A percentile compares a stretch with the other conserved stretches of the same genome.
Evolutionary conservation across 768 basidiomycete species (phyloP).

Genomic region (Infundibulicybe gibba): DNA sequence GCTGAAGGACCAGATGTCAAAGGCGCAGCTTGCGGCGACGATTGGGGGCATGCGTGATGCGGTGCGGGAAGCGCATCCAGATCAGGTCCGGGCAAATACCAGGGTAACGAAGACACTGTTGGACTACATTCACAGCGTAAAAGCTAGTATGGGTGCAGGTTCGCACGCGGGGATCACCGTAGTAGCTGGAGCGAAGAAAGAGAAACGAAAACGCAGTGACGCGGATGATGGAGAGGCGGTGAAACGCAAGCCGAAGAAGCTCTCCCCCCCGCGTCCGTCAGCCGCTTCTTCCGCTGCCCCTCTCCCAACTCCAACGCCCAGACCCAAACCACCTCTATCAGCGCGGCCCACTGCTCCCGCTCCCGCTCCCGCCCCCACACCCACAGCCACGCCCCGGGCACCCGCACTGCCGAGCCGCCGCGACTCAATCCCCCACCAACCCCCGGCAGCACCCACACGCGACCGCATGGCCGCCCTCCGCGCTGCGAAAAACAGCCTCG

Average conservation of each 20-base stretch:
- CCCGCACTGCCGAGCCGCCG: too few relatives aligned
- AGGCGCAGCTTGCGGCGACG: constrained; percentile 36
- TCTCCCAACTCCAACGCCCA: neutral
- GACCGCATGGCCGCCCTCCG: constrained; percentile 21
- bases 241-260: too few relatives aligned
- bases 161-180: too few relatives aligned
- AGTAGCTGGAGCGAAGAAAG: neutral
- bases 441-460: too few relatives aligned
- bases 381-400: too few relatives aligned
- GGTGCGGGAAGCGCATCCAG: constrained; percentile 53
- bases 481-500: constrained; percentile 9
- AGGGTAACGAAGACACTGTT: constrained; percentile 53
- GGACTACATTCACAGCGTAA: constrained; percentile 39
- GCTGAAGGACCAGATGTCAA: constrained; percentile 35
- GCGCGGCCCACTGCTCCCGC: neutral
- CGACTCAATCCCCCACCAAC: too few relatives aligned
- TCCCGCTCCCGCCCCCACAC: neutral
- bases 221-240: constrained; percentile 4
- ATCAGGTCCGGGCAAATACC: constrained; percentile 65
- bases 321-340: neutral
- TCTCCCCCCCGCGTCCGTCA: too few relatives aligned
- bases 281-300: too few relatives aligned
- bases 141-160: constrained; percentile 9
- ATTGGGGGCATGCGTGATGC: constrained; percentile 49
- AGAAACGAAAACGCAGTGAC: constrained; percentile 14